Conservation (phyloP, 2,329 filamentous ascomycete species). For the Aspergillus hortae region DNA sequence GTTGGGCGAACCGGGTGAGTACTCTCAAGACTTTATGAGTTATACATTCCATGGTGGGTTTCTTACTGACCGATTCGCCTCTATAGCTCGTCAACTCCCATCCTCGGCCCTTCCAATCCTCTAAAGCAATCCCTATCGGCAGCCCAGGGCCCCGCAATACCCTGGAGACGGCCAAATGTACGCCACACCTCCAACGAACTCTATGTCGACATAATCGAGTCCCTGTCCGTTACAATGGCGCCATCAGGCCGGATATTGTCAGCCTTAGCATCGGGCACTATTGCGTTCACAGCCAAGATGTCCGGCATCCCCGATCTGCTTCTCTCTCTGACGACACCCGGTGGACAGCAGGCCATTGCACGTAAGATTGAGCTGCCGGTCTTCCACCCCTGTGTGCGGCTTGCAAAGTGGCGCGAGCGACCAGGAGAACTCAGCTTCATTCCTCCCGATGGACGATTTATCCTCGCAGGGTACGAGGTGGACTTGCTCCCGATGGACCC, state of each 20-base stretch:
- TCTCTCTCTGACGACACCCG: conserved; percentile 73
- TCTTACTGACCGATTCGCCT: neutral
- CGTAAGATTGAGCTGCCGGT: conserved; percentile 81
- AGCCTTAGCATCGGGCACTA: conserved; percentile 84
- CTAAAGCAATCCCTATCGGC: conserved; percentile 40
- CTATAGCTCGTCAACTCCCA: conserved; percentile 36
- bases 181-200: conserved; percentile 95
- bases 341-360: conserved; percentile 71
- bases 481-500: conserved; percentile 74
- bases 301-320: conserved; percentile 91
- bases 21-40: neutral
- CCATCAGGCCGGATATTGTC: conserved; percentile 84
- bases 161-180: conserved; percentile 89
- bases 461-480: conserved; percentile 90
- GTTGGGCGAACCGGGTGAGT: conserved; percentile 74
- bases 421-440: conserved; percentile 94
- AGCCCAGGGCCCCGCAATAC: conserved; percentile 56
- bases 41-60: neutral
- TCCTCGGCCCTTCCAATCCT: conserved; percentile 36
- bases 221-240: conserved; percentile 79
- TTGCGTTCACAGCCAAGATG: conserved; percentile 92
- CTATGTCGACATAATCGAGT: conserved; percentile 94
- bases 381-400: conserved; percentile 90
- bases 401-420: conserved; percentile 83
- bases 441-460: conserved; percentile 89